Evolutionary conservation across 768 basidiomycete genomes (phyloP).

Genomic region (Gymnopilus dilepis): DNA sequence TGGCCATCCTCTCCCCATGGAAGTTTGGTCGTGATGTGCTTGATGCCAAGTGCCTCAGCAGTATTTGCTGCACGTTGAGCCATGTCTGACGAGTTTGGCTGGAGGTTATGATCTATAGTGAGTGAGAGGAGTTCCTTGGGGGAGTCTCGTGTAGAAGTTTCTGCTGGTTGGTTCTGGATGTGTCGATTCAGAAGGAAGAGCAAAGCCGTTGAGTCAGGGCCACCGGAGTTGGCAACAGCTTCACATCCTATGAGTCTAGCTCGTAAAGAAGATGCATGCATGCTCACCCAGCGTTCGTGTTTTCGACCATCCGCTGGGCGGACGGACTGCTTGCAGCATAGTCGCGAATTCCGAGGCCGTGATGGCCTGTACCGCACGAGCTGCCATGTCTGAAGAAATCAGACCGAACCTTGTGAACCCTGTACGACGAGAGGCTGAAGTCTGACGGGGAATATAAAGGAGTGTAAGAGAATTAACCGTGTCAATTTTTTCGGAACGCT

Average conservation of each 20-base stretch:
- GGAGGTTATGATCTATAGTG: constrained; percentile 74
- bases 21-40: constrained; percentile 52
- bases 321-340: constrained; percentile 50
- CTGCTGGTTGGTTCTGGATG: constrained; percentile 31
- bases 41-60: constrained; percentile 49
- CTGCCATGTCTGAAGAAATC: constrained; percentile 13
- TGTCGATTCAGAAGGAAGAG: constrained; percentile 66
- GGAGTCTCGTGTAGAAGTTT: not conserved
- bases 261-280: not conserved
- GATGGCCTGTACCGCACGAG: constrained; percentile 40
- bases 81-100: constrained; percentile 61
- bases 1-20: constrained; percentile 63
- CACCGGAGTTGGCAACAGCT: constrained; percentile 84
- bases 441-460: not conserved
- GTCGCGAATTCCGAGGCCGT: constrained; percentile 52
- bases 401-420: not conserved
- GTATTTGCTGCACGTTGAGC: constrained; percentile 49
- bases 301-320: constrained; percentile 53
- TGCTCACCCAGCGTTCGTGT: constrained; percentile 55
- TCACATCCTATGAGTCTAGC: constrained; percentile 5
- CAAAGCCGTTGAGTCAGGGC: constrained; percentile 82
- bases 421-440: not conserved
- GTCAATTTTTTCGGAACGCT: not conserved
- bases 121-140: constrained; percentile 52
- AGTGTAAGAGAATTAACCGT: not conserved